phyloP scores from a whole-genome alignment of 2,329 filamentous ascomycete genomes.

The Cladosporium phlei region DNA sequence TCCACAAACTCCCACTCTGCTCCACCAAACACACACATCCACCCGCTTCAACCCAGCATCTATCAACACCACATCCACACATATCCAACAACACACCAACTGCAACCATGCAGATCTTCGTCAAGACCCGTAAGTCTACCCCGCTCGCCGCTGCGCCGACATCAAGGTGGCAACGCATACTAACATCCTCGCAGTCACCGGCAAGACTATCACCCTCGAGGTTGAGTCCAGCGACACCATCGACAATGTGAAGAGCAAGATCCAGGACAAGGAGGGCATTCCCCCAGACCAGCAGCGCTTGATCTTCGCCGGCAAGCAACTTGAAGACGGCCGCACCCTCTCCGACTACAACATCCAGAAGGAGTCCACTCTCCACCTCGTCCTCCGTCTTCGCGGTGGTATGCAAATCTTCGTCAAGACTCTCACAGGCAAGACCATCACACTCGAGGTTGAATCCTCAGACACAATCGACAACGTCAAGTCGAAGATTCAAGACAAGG shows the following conservation, averaged over 20 bases:
- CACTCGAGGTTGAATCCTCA: conserved; percentile 87
- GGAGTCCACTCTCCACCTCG: conserved; percentile 93
- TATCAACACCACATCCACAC: conserved; percentile 8
- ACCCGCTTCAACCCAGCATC: conserved; percentile 5
- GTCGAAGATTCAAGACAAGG: conserved; percentile 75
- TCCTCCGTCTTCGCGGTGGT: conserved; percentile 93
- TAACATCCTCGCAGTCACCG: conserved; percentile 50
- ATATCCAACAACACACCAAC: conserved; percentile 15
- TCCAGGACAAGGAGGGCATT: conserved; percentile 96
- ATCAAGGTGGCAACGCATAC: conserved; percentile 24
- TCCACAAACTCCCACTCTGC: not conserved
- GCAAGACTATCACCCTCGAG: conserved; percentile 64
- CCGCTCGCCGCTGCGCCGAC: conserved; percentile 23
- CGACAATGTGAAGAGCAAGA: conserved; percentile 95
- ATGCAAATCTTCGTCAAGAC: conserved; percentile 86
- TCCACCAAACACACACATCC: not conserved
- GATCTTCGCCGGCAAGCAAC: conserved; percentile 94
- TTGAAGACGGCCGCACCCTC: conserved; percentile 86
- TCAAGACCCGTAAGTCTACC: conserved; percentile 77
- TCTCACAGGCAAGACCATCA: conserved; percentile 99
- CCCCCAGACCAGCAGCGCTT: conserved; percentile 93
- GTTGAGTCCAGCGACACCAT: conserved; percentile 77
- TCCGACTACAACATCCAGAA: conserved; percentile 96
- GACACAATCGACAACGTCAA: conserved; percentile 96
- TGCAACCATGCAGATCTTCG: conserved; percentile 84